phyloP scores from a whole-genome alignment of 768 basidiomycete genomes.

The Auricularia cornea region DNA sequence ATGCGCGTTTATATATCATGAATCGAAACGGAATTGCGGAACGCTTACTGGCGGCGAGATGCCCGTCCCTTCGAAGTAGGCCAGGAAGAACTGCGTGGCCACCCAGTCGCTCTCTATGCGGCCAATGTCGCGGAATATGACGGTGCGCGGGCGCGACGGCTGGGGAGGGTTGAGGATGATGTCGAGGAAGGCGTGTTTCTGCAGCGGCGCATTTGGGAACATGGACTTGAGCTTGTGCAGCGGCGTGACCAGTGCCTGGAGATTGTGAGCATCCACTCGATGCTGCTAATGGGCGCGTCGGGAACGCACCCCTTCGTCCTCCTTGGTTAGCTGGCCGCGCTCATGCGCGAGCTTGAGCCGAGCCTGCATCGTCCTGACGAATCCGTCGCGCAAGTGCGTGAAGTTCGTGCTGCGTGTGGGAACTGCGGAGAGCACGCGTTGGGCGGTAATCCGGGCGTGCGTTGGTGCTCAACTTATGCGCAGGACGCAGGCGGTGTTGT shows the following conservation, averaged over 20 bases:
- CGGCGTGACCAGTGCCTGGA: slow-evolving; percentile 42
- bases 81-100: slow-evolving; percentile 27
- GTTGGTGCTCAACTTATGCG: slow-evolving; percentile 49
- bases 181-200: slow-evolving; percentile 63
- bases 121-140: slow-evolving; percentile 68
- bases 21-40: no score
- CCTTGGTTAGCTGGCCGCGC: slow-evolving; percentile 45
- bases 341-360: slow-evolving; percentile 48
- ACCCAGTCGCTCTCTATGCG: slow-evolving; percentile 67
- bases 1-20: not conserved
- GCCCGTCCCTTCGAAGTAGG: slow-evolving; percentile 10
- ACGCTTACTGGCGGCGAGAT: slow-evolving; percentile 10
- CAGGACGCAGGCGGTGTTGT: slow-evolving; percentile 60
- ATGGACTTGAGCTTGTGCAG: slow-evolving; percentile 66
- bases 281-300: not conserved
- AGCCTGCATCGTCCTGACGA: slow-evolving; percentile 61
- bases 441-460: not conserved
- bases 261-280: not conserved
- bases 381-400: slow-evolving; percentile 75
- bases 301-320: slow-evolving; percentile 37
- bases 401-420: slow-evolving; percentile 72
- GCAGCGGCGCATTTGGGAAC: slow-evolving; percentile 60
- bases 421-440: slow-evolving; percentile 34
- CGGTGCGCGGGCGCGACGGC: slow-evolving; percentile 37
- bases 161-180: slow-evolving; percentile 53